Conservation (phyloP, 2,329 filamentous ascomycete genomes). For the Pseudogymnoascus sp. region DNA sequence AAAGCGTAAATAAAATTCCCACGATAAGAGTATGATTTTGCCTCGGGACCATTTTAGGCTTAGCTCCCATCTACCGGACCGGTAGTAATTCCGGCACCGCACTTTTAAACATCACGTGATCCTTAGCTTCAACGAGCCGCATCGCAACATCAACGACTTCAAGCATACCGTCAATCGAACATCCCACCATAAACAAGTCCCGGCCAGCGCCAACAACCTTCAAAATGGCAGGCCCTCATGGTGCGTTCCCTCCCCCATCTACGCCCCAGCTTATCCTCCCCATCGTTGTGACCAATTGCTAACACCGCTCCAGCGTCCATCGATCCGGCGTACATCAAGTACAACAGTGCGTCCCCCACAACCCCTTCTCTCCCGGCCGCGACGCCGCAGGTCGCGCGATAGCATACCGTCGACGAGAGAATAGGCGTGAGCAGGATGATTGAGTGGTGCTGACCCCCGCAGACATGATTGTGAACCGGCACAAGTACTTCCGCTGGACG, state of each 20-base stretch:
- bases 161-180: background rate
- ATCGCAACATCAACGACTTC: constrained; percentile 15
- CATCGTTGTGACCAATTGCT: background rate
- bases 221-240: constrained; percentile 44
- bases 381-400: background rate
- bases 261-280: background rate
- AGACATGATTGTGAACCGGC: constrained; percentile 80
- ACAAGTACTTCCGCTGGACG: constrained; percentile 96
- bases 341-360: constrained; percentile 38
- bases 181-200: constrained; percentile 5
- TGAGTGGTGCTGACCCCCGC: constrained; percentile 18
- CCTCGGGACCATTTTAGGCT: background rate
- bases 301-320: constrained; percentile 21
- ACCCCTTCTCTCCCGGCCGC: constrained; percentile 9
- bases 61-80: background rate
- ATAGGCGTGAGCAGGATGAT: background rate
- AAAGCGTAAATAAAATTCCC: background rate
- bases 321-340: constrained; percentile 49
- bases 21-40: background rate
- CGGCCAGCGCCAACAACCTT: constrained; percentile 18
- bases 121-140: background rate
- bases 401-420: background rate
- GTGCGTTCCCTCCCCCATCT: constrained; percentile 27
- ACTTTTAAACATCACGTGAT: background rate
- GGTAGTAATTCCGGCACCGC: background rate